Conservation (phyloP, 768 basidiomycete genomes). For the Amanita fuliginea region DNA sequence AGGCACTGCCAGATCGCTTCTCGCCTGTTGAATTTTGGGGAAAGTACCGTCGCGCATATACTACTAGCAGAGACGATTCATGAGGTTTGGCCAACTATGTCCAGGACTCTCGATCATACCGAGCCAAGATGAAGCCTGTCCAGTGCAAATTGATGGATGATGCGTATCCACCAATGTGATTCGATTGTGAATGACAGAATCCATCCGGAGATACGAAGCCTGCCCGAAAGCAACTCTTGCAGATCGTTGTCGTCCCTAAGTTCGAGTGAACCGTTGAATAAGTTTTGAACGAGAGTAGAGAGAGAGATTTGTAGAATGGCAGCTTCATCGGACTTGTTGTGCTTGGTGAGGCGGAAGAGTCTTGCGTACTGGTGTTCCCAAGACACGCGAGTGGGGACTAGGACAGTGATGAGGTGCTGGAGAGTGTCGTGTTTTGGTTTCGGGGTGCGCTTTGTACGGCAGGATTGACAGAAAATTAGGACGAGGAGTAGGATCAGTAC, state of each 20-base stretch:
- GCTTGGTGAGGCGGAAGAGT: not conserved
- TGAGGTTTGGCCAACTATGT: not conserved
- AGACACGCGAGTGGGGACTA: conserved; percentile 2
- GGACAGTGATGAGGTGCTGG: not conserved
- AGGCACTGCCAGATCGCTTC: not conserved
- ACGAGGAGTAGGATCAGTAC: too few species aligned
- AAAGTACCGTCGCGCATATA: not conserved
- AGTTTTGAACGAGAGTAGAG: not conserved
- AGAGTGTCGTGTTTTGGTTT: not conserved
- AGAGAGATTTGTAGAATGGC: not conserved
- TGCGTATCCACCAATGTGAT: not conserved
- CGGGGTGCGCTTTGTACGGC: not conserved
- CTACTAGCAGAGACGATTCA: not conserved
- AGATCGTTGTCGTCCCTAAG: conserved; percentile 1
- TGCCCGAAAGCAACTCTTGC: not conserved
- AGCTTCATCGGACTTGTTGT: not conserved
- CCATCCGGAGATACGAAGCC: not conserved
- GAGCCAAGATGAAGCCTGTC: not conserved
- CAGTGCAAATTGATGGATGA: not conserved
- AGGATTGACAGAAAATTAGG: too few species aligned
- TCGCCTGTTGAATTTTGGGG: not conserved
- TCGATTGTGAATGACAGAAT: not conserved
- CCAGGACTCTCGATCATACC: not conserved
- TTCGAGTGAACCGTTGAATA: conserved; percentile 1
- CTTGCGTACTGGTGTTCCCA: conserved; percentile 5